Evolutionary conservation across 2,329 filamentous ascomycete species (phyloP).

Genomic region (Pseudocercospora pini-densiflorae): DNA sequence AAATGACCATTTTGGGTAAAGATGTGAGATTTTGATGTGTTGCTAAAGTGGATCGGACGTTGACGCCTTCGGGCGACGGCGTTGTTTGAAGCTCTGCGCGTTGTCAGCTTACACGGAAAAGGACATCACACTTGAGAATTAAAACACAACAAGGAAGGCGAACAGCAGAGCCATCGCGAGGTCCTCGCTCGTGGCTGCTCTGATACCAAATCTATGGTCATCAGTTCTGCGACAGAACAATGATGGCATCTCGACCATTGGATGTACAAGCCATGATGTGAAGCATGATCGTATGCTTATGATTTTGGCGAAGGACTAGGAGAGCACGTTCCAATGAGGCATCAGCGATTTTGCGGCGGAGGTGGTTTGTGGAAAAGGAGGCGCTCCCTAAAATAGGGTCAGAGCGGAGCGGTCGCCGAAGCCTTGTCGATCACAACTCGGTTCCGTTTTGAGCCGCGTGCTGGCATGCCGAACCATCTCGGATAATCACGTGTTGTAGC

Average conservation of each 20-base stretch:
- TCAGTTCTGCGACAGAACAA: not conserved
- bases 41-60: not conserved
- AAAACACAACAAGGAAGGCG: not conserved
- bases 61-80: not conserved
- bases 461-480: not conserved
- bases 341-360: not conserved
- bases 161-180: too few relatives aligned
- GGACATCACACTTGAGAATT: not conserved
- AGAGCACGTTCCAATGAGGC: not conserved
- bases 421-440: not conserved
- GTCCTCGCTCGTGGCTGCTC: not conserved
- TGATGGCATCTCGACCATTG: not conserved
- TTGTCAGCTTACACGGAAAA: not conserved
- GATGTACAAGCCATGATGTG: not conserved
- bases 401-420: not conserved
- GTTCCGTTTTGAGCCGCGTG: not conserved
- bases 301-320: not conserved
- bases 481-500: too few relatives aligned
- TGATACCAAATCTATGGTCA: not conserved
- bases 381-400: conserved; percentile 1
- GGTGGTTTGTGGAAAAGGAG: not conserved
- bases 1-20: not conserved
- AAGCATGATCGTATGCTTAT: conserved; percentile 4
- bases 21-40: conserved; percentile 6
- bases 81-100: conserved; percentile 1